A percentile compares a stretch with the other conserved stretches of the same genome.
Evolutionary conservation across 257 asterid species (phyloP).

Genomic region (Plantago ovata): DNA sequence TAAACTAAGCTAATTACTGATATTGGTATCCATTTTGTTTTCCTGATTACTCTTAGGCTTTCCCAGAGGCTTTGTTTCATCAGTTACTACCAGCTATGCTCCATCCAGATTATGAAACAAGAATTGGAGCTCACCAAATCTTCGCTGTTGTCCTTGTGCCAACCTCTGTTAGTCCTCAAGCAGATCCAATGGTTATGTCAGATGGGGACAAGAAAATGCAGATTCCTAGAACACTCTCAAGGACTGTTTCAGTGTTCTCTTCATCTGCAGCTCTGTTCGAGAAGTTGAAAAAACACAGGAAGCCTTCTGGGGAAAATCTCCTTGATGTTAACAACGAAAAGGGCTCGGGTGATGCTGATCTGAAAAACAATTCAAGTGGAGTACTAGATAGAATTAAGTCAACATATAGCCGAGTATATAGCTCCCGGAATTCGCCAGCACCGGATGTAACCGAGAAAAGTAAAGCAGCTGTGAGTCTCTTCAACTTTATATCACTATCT

Average conservation of each 20-base stretch:
- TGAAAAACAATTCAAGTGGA: conserved; percentile 42
- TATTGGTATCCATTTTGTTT: no score
- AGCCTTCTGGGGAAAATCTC: conserved; percentile 32
- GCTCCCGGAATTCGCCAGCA: conserved; percentile 43
- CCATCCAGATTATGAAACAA: conserved; percentile 89
- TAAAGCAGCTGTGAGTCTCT: conserved; percentile 47
- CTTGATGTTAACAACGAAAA: conserved; percentile 30
- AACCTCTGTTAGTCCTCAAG: conserved; percentile 69
- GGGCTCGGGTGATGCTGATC: conserved; percentile 34
- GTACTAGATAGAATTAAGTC: conserved; percentile 66
- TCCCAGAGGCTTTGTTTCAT: conserved; percentile 94
- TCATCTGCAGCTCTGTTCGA: conserved; percentile 92
- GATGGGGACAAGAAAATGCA: conserved; percentile 36
- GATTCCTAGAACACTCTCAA: conserved; percentile 81
- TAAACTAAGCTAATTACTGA: no score
- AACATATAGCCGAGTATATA: conserved; percentile 68
- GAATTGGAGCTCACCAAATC: conserved; percentile 90
- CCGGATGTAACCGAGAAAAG: conserved; percentile 36
- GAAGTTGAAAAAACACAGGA: conserved; percentile 56
- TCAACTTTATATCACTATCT: conserved; percentile 13
- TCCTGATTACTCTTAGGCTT: conserved; percentile 46
- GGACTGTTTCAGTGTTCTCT: conserved; percentile 91
- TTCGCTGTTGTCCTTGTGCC: conserved; percentile 95
- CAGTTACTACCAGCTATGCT: conserved; percentile 93
- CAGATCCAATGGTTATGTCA: conserved; percentile 30